A percentile compares a stretch with the other conserved stretches of the same genome.
phyloP scores from a whole-genome alignment of 495 filamentous ascomycete genomes.

The Podospora conica region DNA sequence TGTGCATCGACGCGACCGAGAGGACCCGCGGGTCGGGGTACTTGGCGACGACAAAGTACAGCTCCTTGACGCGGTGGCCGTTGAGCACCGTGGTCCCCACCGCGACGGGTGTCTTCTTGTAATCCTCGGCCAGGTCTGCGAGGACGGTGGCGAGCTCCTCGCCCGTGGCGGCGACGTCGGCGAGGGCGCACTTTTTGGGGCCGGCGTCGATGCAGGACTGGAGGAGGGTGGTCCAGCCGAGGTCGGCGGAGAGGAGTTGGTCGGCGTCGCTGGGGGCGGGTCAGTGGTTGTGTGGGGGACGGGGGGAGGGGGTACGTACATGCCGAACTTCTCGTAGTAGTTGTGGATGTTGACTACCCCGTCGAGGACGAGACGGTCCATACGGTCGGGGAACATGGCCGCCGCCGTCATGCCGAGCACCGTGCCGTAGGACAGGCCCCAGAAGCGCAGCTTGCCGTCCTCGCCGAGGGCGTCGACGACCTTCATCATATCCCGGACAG shows the following conservation, averaged over 20 bases:
- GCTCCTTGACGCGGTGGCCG: background rate
- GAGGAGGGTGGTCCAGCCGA: slow-evolving; percentile 26
- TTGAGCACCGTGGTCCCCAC: slow-evolving; percentile 19
- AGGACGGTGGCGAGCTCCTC: slow-evolving; percentile 26
- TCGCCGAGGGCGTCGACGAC: slow-evolving; percentile 39
- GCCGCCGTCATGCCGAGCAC: slow-evolving; percentile 35
- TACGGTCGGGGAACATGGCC: slow-evolving; percentile 40
- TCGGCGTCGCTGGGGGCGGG: slow-evolving; percentile 15
- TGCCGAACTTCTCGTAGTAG: slow-evolving; percentile 24
- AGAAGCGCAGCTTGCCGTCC: slow-evolving; percentile 41
- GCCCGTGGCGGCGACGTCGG: slow-evolving; percentile 25
- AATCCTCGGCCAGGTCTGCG: slow-evolving; percentile 20
- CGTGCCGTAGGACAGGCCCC: slow-evolving; percentile 43
- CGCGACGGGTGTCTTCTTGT: slow-evolving; percentile 26
- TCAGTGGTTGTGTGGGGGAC: background rate
- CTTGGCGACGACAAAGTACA: slow-evolving; percentile 17
- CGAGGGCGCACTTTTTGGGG: background rate
- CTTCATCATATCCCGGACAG: slow-evolving; percentile 38
- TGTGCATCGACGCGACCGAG: slow-evolving; percentile 9
- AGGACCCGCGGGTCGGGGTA: slow-evolving; percentile 21
- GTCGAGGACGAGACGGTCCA: slow-evolving; percentile 39
- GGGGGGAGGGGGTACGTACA: background rate
- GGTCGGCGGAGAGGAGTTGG: slow-evolving; percentile 27
- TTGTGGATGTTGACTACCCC: slow-evolving; percentile 36
- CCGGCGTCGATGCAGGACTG: slow-evolving; percentile 14